Evolutionary conservation across 768 basidiomycete genomes (phyloP), one percentile per base, ranked within the genome.

Genomic region (Fistulinella prunicolor): DNA sequence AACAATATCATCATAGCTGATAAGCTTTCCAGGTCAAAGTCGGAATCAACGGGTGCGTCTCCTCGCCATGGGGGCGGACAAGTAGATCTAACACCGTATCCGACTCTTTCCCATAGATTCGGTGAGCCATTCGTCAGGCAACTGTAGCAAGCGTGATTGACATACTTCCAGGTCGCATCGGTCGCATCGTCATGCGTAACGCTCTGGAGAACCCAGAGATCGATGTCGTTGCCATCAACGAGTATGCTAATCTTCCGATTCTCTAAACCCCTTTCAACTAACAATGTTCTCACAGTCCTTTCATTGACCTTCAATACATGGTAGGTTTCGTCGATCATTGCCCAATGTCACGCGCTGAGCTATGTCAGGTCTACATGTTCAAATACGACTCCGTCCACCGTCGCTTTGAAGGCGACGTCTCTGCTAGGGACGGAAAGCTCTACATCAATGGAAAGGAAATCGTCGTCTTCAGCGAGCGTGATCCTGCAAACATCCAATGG

Each of bases 271-370:
- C 36, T 40, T 32, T 38, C 19, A 46, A 26, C 36, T 46, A 41
- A 57, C 55, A 35, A 38, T 21, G 29, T 26, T 21, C 23, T 32
- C 21, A 43, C 49, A 95, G 93, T 73, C 95, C 95, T 46, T 99
- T 98, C 85, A 97, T 99, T 56, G 85, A 91, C 68, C 84, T 94
- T 59, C 80, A 85, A 3, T 98, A 99, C 83, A 96, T 98, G 94
- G 95, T 87, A 44, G 28, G 80, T 59, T 32, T 1, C 9, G 39
- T 16, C 2, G 1, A 9, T 36, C 23, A 6, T 29, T 26, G 13
- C 19, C 12, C 16, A 5, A 4, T 16, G 4, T 16, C 12, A 16
- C 14, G 19, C 35, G 24, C 51, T 56, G 28, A 57, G 17, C 38
- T 17, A 26, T 45, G 17, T 19, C 49, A 91, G 89, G 87, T 94